phyloP scores from a whole-genome alignment of 75 land plant species.

The Cunninghamia lanceolata region DNA sequence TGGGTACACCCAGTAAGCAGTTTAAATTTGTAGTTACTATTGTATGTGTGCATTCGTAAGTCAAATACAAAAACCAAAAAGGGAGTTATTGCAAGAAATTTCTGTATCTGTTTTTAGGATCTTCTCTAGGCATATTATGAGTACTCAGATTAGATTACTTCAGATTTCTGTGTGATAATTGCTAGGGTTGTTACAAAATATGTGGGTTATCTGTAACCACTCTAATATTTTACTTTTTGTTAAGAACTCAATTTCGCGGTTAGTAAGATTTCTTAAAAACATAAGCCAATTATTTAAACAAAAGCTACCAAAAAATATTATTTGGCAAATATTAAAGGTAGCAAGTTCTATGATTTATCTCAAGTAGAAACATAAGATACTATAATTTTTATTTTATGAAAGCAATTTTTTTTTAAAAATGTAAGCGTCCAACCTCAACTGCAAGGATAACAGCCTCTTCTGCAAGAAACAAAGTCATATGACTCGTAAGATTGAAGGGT shows the following conservation, averaged over 20 bases:
- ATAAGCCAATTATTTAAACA: neutral
- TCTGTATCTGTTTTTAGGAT: neutral
- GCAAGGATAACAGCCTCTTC: constrained; percentile 81
- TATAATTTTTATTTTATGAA: neutral
- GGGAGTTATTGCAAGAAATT: neutral
- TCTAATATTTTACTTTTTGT: neutral
- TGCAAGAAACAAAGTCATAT: constrained; percentile 88
- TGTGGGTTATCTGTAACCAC: neutral
- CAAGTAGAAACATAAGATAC: neutral
- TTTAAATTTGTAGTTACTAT: neutral
- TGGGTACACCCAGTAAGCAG: neutral
- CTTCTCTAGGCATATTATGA: neutral
- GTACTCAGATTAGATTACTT: neutral
- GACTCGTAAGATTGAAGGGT: constrained; percentile 94
- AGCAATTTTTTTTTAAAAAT: neutral
- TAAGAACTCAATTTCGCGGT: neutral
- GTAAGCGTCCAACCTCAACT: constrained; percentile 35
- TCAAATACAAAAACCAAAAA: neutral
- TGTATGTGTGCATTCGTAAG: neutral
- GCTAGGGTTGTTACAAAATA: neutral
- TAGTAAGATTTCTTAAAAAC: neutral
- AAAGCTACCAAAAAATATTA: neutral
- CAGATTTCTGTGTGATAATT: neutral
- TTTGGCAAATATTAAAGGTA: neutral
- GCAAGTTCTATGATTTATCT: neutral